These are phyloP conservation scores for Macrolepiota albuminosa DNA, from an alignment of 768 basidiomycete genomes.

Conservation along the genomic window DNA sequence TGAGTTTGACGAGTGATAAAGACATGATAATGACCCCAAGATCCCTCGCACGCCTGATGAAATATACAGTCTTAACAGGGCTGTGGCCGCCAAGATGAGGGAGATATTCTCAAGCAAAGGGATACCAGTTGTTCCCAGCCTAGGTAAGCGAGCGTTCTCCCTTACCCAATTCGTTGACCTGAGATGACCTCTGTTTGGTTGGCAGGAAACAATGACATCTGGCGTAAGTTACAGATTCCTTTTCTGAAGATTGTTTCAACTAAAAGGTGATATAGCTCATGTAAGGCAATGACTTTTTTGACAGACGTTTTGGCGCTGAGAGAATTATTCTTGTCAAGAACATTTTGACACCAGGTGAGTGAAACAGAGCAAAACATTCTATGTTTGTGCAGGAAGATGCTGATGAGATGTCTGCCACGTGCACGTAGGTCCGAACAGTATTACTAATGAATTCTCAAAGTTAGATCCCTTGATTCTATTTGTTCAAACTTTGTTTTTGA, in stretches of 20 bases:
- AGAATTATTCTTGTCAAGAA: conserved; percentile 37
- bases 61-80: conserved; percentile 72
- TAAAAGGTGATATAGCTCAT: conserved; percentile 42
- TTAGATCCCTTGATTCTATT: conserved; percentile 29
- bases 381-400: conserved; percentile 1
- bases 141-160: conserved; percentile 42
- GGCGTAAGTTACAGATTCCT: conserved; percentile 50
- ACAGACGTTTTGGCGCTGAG: conserved; percentile 9
- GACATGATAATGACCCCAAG: conserved; percentile 81
- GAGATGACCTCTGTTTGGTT: not conserved
- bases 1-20: conserved; percentile 20
- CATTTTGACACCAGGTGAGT: conserved; percentile 56
- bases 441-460: conserved; percentile 67
- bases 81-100: conserved; percentile 65
- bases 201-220: conserved; percentile 89
- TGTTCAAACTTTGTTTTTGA: conserved; percentile 12
- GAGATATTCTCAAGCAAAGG: conserved; percentile 64
- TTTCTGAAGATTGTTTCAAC: not conserved
- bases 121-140: conserved; percentile 76
- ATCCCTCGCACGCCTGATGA: conserved; percentile 78
- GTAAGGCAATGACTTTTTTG: conserved; percentile 30
- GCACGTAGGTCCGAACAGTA: conserved; percentile 55
- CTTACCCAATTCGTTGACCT: not conserved
- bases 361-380: conserved; percentile 6
- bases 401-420: conserved; percentile 8